These are phyloP conservation scores for Isoetes engelmannii DNA, from an alignment of 83 land plant genomes.

Conservation along the genomic window DNA sequence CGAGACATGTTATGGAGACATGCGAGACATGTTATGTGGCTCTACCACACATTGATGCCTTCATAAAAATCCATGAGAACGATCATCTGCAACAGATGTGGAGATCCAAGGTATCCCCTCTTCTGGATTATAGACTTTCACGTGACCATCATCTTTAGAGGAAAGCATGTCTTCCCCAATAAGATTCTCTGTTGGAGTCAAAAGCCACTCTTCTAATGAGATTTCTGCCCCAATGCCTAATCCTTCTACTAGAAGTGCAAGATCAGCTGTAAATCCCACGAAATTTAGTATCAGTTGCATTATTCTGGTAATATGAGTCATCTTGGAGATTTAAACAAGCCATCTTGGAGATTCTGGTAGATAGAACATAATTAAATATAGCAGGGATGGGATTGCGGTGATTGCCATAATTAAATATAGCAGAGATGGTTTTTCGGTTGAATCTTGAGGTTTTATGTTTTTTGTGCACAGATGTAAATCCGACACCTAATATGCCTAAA, in stretches of 20 bases:
- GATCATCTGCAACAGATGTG: constrained; percentile 46
- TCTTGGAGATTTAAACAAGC: constrained; percentile 60
- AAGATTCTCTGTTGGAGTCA: constrained; percentile 13
- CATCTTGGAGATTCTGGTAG: constrained; percentile 78
- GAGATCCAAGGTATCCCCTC: constrained; percentile 41
- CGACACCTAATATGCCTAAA: no score
- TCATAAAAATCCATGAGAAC: constrained; percentile 46
- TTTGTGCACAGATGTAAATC: no score
- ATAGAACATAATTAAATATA: constrained; percentile 44
- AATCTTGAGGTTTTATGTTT: no score
- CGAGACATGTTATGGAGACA: constrained; percentile 30
- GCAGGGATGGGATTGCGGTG: constrained; percentile 45
- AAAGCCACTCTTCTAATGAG: constrained; percentile 18
- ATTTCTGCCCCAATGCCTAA: constrained; percentile 12
- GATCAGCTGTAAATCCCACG: constrained; percentile 12
- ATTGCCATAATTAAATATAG: constrained; percentile 43
- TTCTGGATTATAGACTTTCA: constrained; percentile 11
- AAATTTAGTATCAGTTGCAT: neutral
- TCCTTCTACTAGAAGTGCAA: constrained; percentile 26
- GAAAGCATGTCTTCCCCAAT: neutral
- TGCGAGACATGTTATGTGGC: constrained; percentile 15
- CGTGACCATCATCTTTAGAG: neutral
- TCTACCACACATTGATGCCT: constrained; percentile 47
- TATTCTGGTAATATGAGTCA: neutral
- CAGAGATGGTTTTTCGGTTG: constrained; percentile 48